These are phyloP conservation scores for Prunus kanzakura DNA, from an alignment of 306 rosid genomes.

Conservation along the genomic window DNA sequence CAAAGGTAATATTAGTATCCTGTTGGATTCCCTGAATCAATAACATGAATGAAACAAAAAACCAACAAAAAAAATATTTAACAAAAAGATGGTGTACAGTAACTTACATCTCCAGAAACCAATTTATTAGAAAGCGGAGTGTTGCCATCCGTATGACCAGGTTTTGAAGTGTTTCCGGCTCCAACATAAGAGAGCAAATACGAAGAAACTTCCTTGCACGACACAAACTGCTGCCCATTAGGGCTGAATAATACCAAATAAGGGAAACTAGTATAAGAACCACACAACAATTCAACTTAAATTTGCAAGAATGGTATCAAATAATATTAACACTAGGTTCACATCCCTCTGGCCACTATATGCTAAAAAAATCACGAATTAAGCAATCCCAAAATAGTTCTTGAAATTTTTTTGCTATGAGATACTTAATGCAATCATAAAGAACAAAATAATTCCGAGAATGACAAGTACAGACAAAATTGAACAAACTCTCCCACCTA, in stretches of 20 bases:
- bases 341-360: not conserved
- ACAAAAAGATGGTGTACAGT: slow-evolving; percentile 5
- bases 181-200: slow-evolving; percentile 47
- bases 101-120: slow-evolving; percentile 54
- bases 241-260: slow-evolving; percentile 63
- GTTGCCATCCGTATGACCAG: slow-evolving; percentile 35
- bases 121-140: slow-evolving; percentile 31
- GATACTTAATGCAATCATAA: not conserved
- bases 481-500: not conserved
- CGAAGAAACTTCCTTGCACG: slow-evolving; percentile 65
- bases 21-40: slow-evolving; percentile 25
- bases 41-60: slow-evolving; percentile 3
- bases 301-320: slow-evolving; percentile 17
- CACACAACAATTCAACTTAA: slow-evolving; percentile 11
- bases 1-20: slow-evolving; percentile 32
- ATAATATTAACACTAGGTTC: slow-evolving; percentile 8
- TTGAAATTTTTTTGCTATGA: not conserved
- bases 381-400: not conserved
- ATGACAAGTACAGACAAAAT: not conserved
- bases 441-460: not conserved
- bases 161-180: slow-evolving; percentile 23
- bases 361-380: not conserved
- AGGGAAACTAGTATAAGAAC: slow-evolving; percentile 36
- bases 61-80: slow-evolving; percentile 5
- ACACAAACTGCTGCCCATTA: slow-evolving; percentile 67